phyloP scores from a whole-genome alignment of 148 eudicot species.

The Rhododendron henanense region DNA sequence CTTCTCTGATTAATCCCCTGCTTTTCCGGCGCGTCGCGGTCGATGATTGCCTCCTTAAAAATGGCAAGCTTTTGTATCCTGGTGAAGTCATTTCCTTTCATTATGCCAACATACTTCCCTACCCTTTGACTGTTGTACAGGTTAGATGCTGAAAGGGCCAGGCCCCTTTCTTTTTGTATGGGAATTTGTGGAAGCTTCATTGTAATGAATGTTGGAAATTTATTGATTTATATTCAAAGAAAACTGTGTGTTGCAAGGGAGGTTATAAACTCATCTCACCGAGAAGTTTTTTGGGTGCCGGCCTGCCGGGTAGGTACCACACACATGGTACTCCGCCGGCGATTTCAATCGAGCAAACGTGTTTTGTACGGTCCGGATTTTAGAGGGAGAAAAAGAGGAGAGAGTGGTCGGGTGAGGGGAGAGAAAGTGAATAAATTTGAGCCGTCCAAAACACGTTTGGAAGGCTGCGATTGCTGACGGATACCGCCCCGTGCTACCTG shows the following conservation, averaged over 20 bases:
- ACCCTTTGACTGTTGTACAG: neutral
- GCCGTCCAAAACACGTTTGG: too few species aligned
- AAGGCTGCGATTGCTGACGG: too few species aligned
- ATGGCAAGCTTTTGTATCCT: neutral
- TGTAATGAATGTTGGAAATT: neutral
- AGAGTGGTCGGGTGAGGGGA: too few species aligned
- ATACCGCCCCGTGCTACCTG: too few species aligned
- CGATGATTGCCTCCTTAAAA: conserved; percentile 6
- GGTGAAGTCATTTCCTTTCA: conserved; percentile 7
- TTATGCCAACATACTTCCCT: conserved; percentile 14
- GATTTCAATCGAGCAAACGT: too few species aligned
- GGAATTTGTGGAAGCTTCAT: neutral
- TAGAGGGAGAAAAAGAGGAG: too few species aligned
- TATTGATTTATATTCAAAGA: too few species aligned
- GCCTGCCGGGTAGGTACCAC: too few species aligned
- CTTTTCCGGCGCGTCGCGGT: neutral
- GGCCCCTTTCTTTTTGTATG: neutral
- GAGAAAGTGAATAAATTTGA: too few species aligned
- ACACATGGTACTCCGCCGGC: too few species aligned
- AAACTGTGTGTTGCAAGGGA: neutral
- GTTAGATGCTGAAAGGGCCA: neutral
- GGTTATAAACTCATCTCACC: neutral
- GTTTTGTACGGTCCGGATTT: too few species aligned
- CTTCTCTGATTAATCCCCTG: neutral
- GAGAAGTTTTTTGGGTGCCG: too few species aligned